A percentile compares a stretch with the other conserved stretches of the same genome.
Evolutionary conservation across 768 basidiomycete genomes (phyloP).

Genomic region (Calvatia gigantea): DNA sequence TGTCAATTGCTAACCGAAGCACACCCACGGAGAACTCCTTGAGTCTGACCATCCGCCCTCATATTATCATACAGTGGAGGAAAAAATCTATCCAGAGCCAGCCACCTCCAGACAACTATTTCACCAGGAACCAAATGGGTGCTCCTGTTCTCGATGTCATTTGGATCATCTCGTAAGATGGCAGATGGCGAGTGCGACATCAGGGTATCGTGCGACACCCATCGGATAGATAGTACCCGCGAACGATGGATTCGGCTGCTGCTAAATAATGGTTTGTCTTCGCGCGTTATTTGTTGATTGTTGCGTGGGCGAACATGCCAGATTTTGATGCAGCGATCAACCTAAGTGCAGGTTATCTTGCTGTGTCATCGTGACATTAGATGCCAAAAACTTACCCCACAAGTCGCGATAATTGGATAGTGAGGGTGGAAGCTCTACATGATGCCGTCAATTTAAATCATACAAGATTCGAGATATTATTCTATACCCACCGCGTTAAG

Average conservation of each 20-base stretch:
- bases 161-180: conserved; percentile 31
- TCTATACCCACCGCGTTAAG: conserved; percentile 49
- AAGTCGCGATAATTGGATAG: conserved; percentile 68
- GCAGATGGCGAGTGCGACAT: conserved; percentile 53
- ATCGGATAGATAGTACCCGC: conserved; percentile 58
- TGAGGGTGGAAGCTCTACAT: conserved; percentile 64
- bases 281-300: conserved; percentile 39
- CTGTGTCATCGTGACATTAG: conserved; percentile 1
- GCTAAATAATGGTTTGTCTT: conserved; percentile 78
- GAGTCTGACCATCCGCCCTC: conserved; percentile 14
- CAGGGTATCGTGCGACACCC: conserved; percentile 57
- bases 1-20: conserved; percentile 45
- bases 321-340: conserved; percentile 74
- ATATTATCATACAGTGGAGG: conserved; percentile 35
- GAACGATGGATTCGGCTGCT: conserved; percentile 64
- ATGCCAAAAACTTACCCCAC: conserved; percentile 54
- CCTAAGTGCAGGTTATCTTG: conserved; percentile 30
- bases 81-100: conserved; percentile 63
- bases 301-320: conserved; percentile 52
- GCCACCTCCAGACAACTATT: conserved; percentile 65
- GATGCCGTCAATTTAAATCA: not conserved
- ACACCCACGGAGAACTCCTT: conserved; percentile 48
- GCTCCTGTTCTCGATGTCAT: conserved; percentile 21
- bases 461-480: not conserved
- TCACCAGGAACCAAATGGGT: conserved; percentile 43